These are phyloP conservation scores for Kodamaea anthophila DNA, from an alignment of 1,139 yeast species.

Conservation along the genomic window DNA sequence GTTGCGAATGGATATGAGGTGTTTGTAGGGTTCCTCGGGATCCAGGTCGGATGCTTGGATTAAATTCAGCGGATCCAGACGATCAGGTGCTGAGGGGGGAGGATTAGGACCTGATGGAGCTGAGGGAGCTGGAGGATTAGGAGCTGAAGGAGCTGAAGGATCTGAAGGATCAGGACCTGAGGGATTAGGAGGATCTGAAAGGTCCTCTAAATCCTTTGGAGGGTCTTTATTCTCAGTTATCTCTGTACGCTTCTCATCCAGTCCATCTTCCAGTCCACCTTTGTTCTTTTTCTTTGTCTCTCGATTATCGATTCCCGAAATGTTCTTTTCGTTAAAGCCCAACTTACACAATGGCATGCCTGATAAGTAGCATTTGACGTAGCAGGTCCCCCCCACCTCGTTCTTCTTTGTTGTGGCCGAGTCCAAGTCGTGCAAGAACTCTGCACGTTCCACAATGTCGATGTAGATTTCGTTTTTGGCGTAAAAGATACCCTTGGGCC, in stretches of 20 bases:
- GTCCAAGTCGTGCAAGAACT: constrained; percentile 33
- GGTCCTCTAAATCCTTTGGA: no score
- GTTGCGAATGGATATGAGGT: constrained; percentile 32
- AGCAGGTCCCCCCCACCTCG: constrained; percentile 33
- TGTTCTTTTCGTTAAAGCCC: constrained; percentile 34
- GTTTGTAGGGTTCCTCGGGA: constrained; percentile 4
- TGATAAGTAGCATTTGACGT: constrained; percentile 37
- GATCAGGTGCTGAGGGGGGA: background rate
- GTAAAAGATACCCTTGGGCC: constrained; percentile 44
- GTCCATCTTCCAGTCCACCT: constrained; percentile 11
- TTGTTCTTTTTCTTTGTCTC: no score
- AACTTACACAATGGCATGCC: constrained; percentile 43
- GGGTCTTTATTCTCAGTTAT: background rate
- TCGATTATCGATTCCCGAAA: constrained; percentile 10
- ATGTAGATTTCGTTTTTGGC: constrained; percentile 43
- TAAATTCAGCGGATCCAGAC: no score
- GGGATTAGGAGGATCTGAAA: background rate
- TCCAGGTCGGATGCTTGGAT: background rate
- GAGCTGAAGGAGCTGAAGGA: background rate
- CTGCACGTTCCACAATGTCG: constrained; percentile 38
- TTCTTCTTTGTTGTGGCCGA: constrained; percentile 25
- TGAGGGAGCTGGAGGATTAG: no score
- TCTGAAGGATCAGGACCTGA: no score
- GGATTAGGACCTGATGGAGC: no score
- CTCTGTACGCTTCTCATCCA: constrained; percentile 11